A percentile compares a stretch with the other conserved stretches of the same genome.
Evolutionary conservation across 495 filamentous ascomycete species (phyloP).

Genomic region (Astrothelium subdiscretum): DNA sequence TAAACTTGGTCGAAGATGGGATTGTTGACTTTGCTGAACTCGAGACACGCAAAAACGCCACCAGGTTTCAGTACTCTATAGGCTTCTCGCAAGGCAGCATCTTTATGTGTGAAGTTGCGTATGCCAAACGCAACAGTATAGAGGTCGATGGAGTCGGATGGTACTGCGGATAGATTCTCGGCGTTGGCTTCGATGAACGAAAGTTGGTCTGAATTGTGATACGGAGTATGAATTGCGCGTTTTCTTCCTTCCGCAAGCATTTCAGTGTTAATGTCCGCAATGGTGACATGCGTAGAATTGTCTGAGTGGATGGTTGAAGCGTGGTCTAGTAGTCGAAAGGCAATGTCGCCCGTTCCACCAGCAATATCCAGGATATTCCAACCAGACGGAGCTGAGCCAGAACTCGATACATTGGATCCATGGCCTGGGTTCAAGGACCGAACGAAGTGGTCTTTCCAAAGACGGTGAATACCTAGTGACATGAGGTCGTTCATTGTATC

Average conservation of each 20-base stretch:
- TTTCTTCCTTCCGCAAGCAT: conserved; percentile 86
- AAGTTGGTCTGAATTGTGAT: conserved; percentile 46
- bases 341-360: conserved; percentile 95
- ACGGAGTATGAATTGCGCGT: conserved; percentile 50
- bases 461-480: conserved; percentile 90
- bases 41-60: conserved; percentile 91
- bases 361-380: conserved; percentile 93
- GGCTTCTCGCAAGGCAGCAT: conserved; percentile 65
- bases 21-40: conserved; percentile 78
- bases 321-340: conserved; percentile 91
- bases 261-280: conserved; percentile 87
- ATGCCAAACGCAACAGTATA: conserved; percentile 98
- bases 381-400: conserved; percentile 30
- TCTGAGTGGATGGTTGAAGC: conserved; percentile 73
- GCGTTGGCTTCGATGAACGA: conserved; percentile 83
- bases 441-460: conserved; percentile 99
- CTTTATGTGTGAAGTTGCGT: conserved; percentile 87
- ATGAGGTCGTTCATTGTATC: conserved; percentile 99
- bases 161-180: conserved; percentile 58
- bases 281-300: conserved; percentile 64
- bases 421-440: conserved; percentile 80
- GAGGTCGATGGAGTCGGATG: conserved; percentile 59
- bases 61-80: conserved; percentile 84
- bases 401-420: conserved; percentile 38
- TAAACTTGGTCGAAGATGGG: conserved; percentile 70